Percentiles rank a stretch among this genome's conserved stretches.
Evolutionary conservation across 768 basidiomycete genomes (phyloP).

Genomic region (Russula earlei): DNA sequence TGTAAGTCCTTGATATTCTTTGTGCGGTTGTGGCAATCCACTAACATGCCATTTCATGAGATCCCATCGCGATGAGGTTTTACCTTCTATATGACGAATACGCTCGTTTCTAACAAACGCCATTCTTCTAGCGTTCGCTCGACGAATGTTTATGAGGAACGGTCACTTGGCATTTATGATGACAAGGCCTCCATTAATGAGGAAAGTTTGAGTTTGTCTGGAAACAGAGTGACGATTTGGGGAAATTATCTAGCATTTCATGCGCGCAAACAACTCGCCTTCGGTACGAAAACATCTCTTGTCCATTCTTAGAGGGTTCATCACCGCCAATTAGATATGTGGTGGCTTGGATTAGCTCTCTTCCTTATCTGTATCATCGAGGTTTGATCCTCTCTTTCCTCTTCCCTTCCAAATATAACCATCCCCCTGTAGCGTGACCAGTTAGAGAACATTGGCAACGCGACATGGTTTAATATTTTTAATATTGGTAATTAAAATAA

Average conservation of each 20-base stretch:
- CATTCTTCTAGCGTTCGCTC: slow-evolving; percentile 61
- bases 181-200: slow-evolving; percentile 29
- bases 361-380: slow-evolving; percentile 92
- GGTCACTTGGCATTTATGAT: slow-evolving; percentile 73
- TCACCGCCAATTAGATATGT: slow-evolving; percentile 63
- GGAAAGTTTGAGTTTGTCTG: slow-evolving; percentile 33
- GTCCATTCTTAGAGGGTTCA: not conserved
- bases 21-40: not conserved
- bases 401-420: not conserved
- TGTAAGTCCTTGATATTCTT: slow-evolving; percentile 39
- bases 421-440: slow-evolving; percentile 39
- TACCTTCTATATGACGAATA: not conserved
- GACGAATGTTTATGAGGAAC: slow-evolving; percentile 92
- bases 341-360: slow-evolving; percentile 84
- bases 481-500: slow-evolving; percentile 47
- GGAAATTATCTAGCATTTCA: slow-evolving; percentile 74
- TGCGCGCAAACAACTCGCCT: slow-evolving; percentile 80
- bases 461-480: slow-evolving; percentile 79
- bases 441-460: slow-evolving; percentile 43
- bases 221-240: slow-evolving; percentile 55
- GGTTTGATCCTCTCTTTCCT: slow-evolving; percentile 33
- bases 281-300: slow-evolving; percentile 42
- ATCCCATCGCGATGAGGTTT: slow-evolving; percentile 77
- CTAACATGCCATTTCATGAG: slow-evolving; percentile 28
- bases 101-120: not conserved